A percentile compares a stretch with the other conserved stretches of the same genome.
Evolutionary conservation across 2,329 filamentous ascomycete species (phyloP).

Genomic region (Reticulascus tulasneorum): DNA sequence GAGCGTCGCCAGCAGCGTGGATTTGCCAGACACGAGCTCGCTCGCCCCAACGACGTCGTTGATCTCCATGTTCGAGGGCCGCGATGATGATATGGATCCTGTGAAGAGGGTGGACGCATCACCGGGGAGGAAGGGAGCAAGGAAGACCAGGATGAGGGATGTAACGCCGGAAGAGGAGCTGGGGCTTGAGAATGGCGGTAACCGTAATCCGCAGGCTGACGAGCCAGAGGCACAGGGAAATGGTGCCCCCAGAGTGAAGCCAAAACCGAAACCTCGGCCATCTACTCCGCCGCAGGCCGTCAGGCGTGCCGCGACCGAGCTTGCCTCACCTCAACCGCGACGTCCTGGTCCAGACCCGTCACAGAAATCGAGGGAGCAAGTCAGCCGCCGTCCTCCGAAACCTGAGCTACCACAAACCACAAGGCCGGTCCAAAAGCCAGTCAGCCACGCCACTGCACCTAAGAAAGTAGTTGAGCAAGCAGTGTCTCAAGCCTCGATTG

Average conservation of each 20-base stretch:
- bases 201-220: slow-evolving; percentile 15
- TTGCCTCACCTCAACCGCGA: slow-evolving; percentile 1
- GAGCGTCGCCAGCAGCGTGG: slow-evolving; percentile 27
- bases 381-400: too few relatives aligned
- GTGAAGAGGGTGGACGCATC: too few relatives aligned
- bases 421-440: background rate
- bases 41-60: slow-evolving; percentile 61
- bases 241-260: slow-evolving; percentile 13
- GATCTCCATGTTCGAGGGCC: slow-evolving; percentile 65
- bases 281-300: background rate
- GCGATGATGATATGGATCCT: slow-evolving; percentile 21
- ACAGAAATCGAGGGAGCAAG: too few relatives aligned
- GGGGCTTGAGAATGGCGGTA: slow-evolving; percentile 18
- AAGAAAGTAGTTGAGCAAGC: too few relatives aligned
- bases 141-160: slow-evolving; percentile 19
- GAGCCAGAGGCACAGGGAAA: background rate
- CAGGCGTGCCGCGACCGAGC: background rate
- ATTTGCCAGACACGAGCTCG: slow-evolving; percentile 49
- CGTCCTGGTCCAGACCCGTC: too few relatives aligned
- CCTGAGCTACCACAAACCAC: background rate
- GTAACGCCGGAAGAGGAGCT: slow-evolving; percentile 26
- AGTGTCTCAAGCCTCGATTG: too few relatives aligned
- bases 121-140: slow-evolving; percentile 4
- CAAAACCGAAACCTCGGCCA: slow-evolving; percentile 20
- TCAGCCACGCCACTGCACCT: too few relatives aligned